A percentile compares a stretch with the other conserved stretches of the same genome.
These are phyloP conservation scores for Lecanicillium sp. DNA, from an alignment of 2,329 filamentous ascomycete genomes.

Conservation along the genomic window DNA sequence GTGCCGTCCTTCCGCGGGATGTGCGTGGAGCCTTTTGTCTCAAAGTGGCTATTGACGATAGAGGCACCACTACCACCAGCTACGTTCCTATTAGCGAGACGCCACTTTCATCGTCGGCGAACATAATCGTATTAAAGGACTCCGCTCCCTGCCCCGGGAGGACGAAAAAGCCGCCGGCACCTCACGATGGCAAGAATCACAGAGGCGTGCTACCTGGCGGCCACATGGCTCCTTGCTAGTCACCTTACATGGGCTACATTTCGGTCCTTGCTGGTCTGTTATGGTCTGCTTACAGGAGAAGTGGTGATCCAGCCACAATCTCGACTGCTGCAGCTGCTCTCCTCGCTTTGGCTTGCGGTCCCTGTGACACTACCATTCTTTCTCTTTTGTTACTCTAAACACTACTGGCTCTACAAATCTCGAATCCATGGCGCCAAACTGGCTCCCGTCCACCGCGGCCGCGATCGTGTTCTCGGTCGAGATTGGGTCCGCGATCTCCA, in stretches of 20 bases:
- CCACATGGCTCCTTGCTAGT: background rate
- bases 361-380: constrained; percentile 15
- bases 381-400: constrained; percentile 15
- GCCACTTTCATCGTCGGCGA: too few relatives aligned
- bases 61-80: too few relatives aligned
- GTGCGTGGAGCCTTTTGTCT: too few relatives aligned
- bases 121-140: too few relatives aligned
- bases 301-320: too few relatives aligned
- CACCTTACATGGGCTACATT: background rate
- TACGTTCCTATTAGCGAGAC: too few relatives aligned
- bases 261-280: background rate
- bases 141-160: too few relatives aligned
- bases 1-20: too few relatives aligned
- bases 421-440: constrained; percentile 42
- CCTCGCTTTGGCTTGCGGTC: background rate
- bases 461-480: constrained; percentile 48
- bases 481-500: constrained; percentile 39
- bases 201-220: background rate
- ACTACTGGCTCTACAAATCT: constrained; percentile 19
- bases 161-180: too few relatives aligned
- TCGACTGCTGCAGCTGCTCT: background rate
- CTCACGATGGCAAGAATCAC: background rate
- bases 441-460: constrained; percentile 40
- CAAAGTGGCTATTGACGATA: too few relatives aligned
- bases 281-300: too few relatives aligned